Conservation (phyloP, 1,284 basidiomycete genomes). For the Tylopilus sp. region DNA sequence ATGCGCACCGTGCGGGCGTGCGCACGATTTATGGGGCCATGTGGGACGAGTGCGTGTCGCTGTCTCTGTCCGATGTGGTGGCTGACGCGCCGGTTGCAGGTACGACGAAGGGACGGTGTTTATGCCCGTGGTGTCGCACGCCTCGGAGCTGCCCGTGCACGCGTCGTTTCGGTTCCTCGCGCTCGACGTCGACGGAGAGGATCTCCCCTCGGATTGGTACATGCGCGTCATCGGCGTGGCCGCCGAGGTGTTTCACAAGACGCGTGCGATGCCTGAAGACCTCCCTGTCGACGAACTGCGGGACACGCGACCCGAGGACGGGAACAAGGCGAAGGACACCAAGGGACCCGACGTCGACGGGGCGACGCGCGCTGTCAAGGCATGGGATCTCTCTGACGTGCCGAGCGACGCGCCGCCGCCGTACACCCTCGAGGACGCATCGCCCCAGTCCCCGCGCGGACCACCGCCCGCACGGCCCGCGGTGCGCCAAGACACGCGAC, state of each 20-base stretch:
- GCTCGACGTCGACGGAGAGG: constrained; percentile 69
- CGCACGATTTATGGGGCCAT: constrained; percentile 75
- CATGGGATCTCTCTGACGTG: constrained; percentile 14
- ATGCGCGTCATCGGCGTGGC: constrained; percentile 76
- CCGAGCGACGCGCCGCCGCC: constrained; percentile 62
- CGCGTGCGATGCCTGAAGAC: constrained; percentile 54
- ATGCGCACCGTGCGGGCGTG: constrained; percentile 59
- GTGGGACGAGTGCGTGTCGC: constrained; percentile 73
- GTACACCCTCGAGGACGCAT: constrained; percentile 58
- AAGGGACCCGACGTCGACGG: constrained; percentile 2
- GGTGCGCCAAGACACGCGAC: constrained; percentile 6
- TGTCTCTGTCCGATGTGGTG: neutral
- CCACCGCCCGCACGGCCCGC: neutral
- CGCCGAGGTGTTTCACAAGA: constrained; percentile 62
- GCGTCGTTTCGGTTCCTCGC: constrained; percentile 61
- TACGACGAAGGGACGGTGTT: constrained; percentile 80
- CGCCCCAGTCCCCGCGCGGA: neutral
- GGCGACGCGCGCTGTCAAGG: constrained; percentile 13
- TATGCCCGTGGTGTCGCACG: constrained; percentile 62
- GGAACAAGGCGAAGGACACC: constrained; percentile 3
- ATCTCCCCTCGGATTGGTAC: constrained; percentile 76
- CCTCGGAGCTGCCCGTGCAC: constrained; percentile 55
- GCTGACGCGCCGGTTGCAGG: constrained; percentile 36
- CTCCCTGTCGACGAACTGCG: constrained; percentile 71
- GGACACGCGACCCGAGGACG: constrained; percentile 48